Evolutionary conservation across 352 stramenopile species (phyloP).

Genomic region (Phytopythium chamaehyphon): DNA sequence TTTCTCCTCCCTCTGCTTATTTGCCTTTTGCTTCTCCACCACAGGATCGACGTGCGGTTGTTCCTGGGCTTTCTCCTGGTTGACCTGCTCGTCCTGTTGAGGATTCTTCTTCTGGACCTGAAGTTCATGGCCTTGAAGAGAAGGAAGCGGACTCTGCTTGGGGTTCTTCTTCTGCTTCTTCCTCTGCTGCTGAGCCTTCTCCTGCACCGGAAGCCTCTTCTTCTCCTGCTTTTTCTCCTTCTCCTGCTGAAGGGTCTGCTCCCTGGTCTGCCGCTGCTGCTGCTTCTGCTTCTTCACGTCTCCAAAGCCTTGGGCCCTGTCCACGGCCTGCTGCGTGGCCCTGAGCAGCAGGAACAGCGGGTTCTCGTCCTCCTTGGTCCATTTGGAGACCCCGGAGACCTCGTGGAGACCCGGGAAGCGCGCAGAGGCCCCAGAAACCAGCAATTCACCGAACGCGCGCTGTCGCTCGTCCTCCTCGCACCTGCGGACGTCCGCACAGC

Average conservation of each 20-base stretch:
- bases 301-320: neutral
- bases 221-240: neutral
- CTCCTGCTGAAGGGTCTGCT: neutral
- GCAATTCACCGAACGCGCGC: conserved; percentile 7
- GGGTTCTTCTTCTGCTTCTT: neutral
- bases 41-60: too few relatives aligned
- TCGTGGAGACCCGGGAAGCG: neutral
- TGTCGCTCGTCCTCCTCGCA: neutral
- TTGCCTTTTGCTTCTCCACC: neutral
- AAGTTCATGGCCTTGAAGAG: too few relatives aligned
- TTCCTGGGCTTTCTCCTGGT: too few relatives aligned
- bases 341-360: conserved; percentile 5
- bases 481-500: neutral
- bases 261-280: neutral
- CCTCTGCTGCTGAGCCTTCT: neutral
- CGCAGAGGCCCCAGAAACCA: neutral
- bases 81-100: too few relatives aligned
- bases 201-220: neutral
- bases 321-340: conserved; percentile 1
- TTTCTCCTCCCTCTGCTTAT: neutral
- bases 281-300: neutral
- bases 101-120: too few relatives aligned
- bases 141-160: too few relatives aligned
- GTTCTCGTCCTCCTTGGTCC: neutral
- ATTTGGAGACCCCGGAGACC: neutral